These are phyloP conservation scores for Prunus padus DNA, from an alignment of 306 rosid species.

Conservation along the genomic window DNA sequence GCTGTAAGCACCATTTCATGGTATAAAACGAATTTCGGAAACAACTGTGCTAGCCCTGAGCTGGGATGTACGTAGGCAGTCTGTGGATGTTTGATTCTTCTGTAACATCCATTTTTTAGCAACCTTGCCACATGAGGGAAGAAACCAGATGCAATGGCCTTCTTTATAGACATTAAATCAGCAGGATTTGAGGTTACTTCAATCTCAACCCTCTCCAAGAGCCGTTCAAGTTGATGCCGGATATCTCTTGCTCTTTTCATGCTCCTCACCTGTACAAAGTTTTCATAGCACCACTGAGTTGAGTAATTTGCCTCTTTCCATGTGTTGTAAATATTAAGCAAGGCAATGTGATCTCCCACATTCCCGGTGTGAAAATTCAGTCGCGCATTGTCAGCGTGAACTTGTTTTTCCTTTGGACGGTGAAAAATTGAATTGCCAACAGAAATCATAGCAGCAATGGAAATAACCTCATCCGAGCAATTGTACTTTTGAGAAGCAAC, in stretches of 20 bases:
- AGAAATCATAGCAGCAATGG: conserved; percentile 89
- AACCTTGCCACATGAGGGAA: conserved; percentile 74
- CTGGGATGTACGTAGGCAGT: conserved; percentile 90
- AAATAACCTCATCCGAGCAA: conserved; percentile 80
- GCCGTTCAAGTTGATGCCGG: conserved; percentile 80
- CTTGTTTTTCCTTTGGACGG: conserved; percentile 91
- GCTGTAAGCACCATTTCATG: conserved; percentile 86
- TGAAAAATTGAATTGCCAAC: conserved; percentile 81
- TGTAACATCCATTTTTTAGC: conserved; percentile 70
- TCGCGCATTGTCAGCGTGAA: conserved; percentile 83
- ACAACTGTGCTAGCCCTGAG: conserved; percentile 59
- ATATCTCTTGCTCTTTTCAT: conserved; percentile 92
- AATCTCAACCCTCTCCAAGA: conserved; percentile 63
- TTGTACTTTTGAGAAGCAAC: conserved; percentile 81
- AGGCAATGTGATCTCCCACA: conserved; percentile 86
- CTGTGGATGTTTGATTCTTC: conserved; percentile 66
- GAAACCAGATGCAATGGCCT: conserved; percentile 81
- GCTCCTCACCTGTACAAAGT: conserved; percentile 88
- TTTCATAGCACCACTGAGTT: conserved; percentile 87
- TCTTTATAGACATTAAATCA: conserved; percentile 68
- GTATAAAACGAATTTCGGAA: conserved; percentile 82
- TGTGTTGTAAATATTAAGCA: conserved; percentile 72
- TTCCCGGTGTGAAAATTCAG: conserved; percentile 76
- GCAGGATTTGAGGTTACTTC: conserved; percentile 47
- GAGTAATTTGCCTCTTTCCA: conserved; percentile 92